Conservation (phyloP, 257 asterid species). For the Fraxinus excelsior region DNA sequence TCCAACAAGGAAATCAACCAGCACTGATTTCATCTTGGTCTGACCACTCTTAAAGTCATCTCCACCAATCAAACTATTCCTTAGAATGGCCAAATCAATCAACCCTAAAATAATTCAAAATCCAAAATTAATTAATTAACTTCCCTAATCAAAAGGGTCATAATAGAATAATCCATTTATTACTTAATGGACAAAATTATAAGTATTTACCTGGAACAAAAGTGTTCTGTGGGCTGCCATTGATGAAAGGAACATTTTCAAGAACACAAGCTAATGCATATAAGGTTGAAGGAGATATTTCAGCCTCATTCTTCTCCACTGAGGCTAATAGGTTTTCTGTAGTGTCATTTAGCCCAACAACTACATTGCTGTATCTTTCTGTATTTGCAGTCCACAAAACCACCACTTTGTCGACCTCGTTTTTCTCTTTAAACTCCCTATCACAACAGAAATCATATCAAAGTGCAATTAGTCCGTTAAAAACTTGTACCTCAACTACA, state of each 20-base stretch:
- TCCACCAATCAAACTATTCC: slow-evolving; percentile 90
- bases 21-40: slow-evolving; percentile 96
- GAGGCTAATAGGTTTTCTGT: slow-evolving; percentile 74
- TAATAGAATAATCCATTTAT: not conserved
- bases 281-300: slow-evolving; percentile 87
- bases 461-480: not conserved
- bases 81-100: slow-evolving; percentile 78
- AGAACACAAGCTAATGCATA: slow-evolving; percentile 76
- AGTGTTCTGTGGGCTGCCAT: slow-evolving; percentile 99
- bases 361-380: slow-evolving; percentile 85
- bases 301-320: slow-evolving; percentile 72
- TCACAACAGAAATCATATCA: not conserved
- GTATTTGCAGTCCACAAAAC: slow-evolving; percentile 98
- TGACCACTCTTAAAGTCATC: slow-evolving; percentile 99
- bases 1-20: slow-evolving; percentile 97
- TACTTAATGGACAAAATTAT: not conserved
- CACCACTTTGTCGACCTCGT: slow-evolving; percentile 76
- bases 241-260: slow-evolving; percentile 85
- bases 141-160: not conserved
- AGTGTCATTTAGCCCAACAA: slow-evolving; percentile 87
- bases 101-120: slow-evolving; percentile 47
- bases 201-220: slow-evolving; percentile 96
- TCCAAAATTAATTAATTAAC: not conserved
- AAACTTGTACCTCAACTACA: not conserved
- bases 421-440: slow-evolving; percentile 92